phyloP scores from a whole-genome alignment of 768 basidiomycete species.

The Suillus bovinus region DNA sequence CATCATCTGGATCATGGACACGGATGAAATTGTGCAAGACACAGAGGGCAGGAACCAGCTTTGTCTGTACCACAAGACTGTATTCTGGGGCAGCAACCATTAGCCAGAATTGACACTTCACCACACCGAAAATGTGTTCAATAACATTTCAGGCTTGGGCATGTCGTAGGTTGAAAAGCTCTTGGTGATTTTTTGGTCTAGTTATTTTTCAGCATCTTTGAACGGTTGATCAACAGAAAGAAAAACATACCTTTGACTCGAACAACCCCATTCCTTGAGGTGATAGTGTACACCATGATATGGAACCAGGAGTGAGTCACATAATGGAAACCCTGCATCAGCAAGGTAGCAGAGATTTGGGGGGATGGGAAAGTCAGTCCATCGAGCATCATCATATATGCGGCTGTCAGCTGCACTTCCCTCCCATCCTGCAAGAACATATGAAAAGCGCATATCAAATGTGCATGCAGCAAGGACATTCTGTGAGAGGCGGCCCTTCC shows the following conservation, averaged over 20 bases:
- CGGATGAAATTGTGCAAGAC: conserved; percentile 8
- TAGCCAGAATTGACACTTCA: not conserved
- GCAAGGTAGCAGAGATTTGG: conserved; percentile 25
- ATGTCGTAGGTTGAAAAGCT: conserved; percentile 29
- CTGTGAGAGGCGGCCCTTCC: conserved; percentile 26
- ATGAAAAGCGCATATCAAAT: conserved; percentile 24
- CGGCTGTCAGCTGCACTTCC: conserved; percentile 26
- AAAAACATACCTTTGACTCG: too few species aligned
- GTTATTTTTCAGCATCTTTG: too few species aligned
- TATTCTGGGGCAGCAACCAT: conserved; percentile 1
- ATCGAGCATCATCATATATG: conserved; percentile 19
- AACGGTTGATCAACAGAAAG: too few species aligned
- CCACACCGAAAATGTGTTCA: conserved; percentile 14
- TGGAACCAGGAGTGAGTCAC: conserved; percentile 7
- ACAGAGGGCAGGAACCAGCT: conserved; percentile 3
- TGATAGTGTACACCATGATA: conserved; percentile 35
- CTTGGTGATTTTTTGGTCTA: conserved; percentile 21
- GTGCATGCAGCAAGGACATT: conserved; percentile 26
- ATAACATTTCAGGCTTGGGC: conserved; percentile 23
- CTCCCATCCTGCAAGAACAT: conserved; percentile 31
- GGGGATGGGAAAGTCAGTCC: conserved; percentile 14
- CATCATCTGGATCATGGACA: not conserved
- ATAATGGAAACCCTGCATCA: conserved; percentile 30
- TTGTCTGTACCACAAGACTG: not conserved
- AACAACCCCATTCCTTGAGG: conserved; percentile 32